Base-by-base conservation (phyloP, 192 early-diverging fungal species). In the Paraglomus occultum region DNA sequence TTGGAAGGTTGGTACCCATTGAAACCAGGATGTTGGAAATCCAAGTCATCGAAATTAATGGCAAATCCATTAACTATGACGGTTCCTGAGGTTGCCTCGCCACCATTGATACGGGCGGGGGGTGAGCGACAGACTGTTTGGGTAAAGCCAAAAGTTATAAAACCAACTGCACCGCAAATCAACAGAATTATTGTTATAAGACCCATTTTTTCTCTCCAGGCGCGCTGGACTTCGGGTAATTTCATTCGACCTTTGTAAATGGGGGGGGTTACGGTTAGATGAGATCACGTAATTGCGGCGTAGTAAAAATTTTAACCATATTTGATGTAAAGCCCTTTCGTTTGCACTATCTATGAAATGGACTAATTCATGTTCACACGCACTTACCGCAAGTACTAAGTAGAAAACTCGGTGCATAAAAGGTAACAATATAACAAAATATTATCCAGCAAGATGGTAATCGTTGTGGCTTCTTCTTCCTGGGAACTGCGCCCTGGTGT, bases 181-280 rank as follows among this genome's bases (percentile, higher is more conserved):
- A 87, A 38, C n/a, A 89, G 70, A 59, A 94, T 96, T 74, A 96
- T 85, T 54, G 79, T 86, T 65, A 93, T 92, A n/a, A 96, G 78
- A 0, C 91, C 88, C 44, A 94, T 84, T 75, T 96, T 96, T 74
- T 96, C 94, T 74, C 92, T 85, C 90, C 91, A 96, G 8, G 94
- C 95, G 78, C 83, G 84, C 60, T 87, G 90, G 54, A 89, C 81
- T 20, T 78, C 77, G 9, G 59, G 31, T 31, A 31, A 31, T 31
- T 31, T 31, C 31, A 62, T 79, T 77, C 76, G 74, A 83, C 74
- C 82, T 81, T 69, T 77, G 73, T 48, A 76, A 73, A 43, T 38
- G 14, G 38, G 48, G 52, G 31, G 75, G 75, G 60, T 78, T 72
- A 57, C 58, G 58, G 12, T 78, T 79, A 10, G 80, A 79, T 63